Percentiles rank a stretch among this genome's conserved stretches.
These are phyloP conservation scores for Nicotiana benthamiana DNA, from an alignment of 257 asterid genomes.

Conservation along the genomic window DNA sequence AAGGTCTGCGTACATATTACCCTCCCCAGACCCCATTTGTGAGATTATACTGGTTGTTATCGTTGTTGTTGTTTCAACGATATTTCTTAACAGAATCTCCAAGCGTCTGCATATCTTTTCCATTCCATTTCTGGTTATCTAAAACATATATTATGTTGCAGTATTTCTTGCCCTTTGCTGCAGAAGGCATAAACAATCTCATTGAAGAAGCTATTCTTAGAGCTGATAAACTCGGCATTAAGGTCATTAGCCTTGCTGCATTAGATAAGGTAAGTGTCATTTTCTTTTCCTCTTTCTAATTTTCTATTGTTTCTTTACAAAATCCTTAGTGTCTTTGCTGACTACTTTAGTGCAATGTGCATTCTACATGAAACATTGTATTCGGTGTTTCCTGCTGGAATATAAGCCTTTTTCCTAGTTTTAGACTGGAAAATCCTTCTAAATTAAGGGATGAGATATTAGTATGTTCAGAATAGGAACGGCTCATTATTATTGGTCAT, in stretches of 20 bases:
- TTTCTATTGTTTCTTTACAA: neutral
- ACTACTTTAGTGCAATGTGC: neutral
- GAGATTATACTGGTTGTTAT: too few species aligned
- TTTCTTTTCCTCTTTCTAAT: constrained; percentile 2
- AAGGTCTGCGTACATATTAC: too few species aligned
- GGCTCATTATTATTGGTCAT: neutral
- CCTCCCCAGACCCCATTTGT: too few species aligned
- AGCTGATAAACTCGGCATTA: constrained; percentile 81
- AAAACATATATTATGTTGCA: constrained; percentile 33
- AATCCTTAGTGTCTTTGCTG: neutral
- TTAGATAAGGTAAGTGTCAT: constrained; percentile 56
- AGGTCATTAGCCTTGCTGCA: constrained; percentile 96
- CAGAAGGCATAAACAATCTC: constrained; percentile 73
- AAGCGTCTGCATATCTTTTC: neutral
- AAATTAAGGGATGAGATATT: neutral
- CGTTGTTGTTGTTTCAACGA: too few species aligned
- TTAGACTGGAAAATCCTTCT: neutral
- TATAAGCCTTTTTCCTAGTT: neutral
- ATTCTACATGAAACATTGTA: neutral
- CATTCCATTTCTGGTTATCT: neutral
- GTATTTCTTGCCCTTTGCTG: constrained; percentile 92
- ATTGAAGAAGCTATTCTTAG: constrained; percentile 89
- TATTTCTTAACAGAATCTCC: neutral
- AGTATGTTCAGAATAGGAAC: neutral
- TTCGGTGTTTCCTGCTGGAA: neutral